These are phyloP conservation scores for Spathaspora arborariae DNA, from an alignment of 805 yeast species.

Conservation along the genomic window DNA sequence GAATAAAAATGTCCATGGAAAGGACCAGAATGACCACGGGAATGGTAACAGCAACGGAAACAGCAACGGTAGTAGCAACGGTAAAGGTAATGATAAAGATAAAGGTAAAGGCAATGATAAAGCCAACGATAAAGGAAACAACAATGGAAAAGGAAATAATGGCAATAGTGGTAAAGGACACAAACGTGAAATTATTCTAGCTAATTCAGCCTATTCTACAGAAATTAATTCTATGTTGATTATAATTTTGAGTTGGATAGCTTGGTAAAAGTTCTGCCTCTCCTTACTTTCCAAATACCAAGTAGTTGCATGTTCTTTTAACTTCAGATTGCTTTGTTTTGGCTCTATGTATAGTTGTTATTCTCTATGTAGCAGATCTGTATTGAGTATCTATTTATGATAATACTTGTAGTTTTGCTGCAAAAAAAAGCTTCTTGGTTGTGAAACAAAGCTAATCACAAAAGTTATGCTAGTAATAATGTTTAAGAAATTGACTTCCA, in stretches of 20 bases:
- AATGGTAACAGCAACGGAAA: neutral
- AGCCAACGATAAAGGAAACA: neutral
- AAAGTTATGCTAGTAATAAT: too few species aligned
- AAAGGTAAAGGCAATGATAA: neutral
- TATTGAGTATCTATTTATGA: too few species aligned
- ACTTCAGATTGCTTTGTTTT: neutral
- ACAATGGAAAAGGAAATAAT: neutral
- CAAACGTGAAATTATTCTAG: neutral
- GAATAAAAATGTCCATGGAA: neutral
- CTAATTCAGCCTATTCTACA: neutral
- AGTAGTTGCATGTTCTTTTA: neutral
- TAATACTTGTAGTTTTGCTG: too few species aligned
- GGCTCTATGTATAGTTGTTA: neutral
- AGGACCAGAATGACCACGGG: neutral
- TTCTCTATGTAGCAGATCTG: neutral
- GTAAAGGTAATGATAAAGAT: neutral
- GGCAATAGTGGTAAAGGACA: neutral
- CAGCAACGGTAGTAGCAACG: neutral
- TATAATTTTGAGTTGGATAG: neutral
- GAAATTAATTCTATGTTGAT: neutral
- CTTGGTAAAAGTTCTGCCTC: neutral
- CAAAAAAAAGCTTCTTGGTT: neutral
- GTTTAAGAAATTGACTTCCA: too few species aligned
- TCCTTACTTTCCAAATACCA: too few species aligned
- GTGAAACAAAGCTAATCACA: too few species aligned